Evolutionary conservation across 2,329 filamentous ascomycete species (phyloP).

Genomic region (Fusarium goolgardi): DNA sequence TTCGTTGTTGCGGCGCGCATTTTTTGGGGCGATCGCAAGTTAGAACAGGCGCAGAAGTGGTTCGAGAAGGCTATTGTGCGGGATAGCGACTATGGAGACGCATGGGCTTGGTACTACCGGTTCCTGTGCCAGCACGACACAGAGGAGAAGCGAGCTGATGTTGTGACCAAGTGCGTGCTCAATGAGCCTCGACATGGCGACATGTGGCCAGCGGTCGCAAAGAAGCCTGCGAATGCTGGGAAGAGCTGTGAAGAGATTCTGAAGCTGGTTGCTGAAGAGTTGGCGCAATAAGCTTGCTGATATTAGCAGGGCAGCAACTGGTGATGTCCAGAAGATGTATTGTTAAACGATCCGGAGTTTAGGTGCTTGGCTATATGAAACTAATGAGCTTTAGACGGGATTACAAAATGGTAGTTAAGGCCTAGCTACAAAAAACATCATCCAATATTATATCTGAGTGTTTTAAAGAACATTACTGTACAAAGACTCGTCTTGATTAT

Average conservation of each 20-base stretch:
- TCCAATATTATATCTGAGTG: background rate
- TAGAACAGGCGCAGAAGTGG: constrained; percentile 96
- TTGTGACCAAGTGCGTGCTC: constrained; percentile 80
- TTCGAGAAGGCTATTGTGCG: constrained; percentile 95
- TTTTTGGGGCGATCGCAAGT: constrained; percentile 91
- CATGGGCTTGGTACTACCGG: constrained; percentile 98
- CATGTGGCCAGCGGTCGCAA: constrained; percentile 86
- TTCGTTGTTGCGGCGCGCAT: constrained; percentile 94
- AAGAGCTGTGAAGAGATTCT: constrained; percentile 84
- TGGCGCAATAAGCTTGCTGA: constrained; percentile 47
- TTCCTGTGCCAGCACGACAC: constrained; percentile 94
- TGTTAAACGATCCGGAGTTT: constrained; percentile 30
- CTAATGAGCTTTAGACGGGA: constrained; percentile 33
- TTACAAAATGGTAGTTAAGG: background rate
- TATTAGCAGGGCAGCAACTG: constrained; percentile 1
- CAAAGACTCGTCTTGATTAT: background rate
- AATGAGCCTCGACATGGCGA: constrained; percentile 94
- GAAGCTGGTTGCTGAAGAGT: constrained; percentile 74
- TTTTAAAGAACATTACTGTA: background rate
- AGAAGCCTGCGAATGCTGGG: constrained; percentile 83
- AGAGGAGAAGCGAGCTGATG: constrained; percentile 88
- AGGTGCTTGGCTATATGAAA: constrained; percentile 16
- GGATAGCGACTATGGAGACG: constrained; percentile 88
- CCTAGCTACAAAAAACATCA: background rate
- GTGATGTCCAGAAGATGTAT: background rate